A percentile compares a stretch with the other conserved stretches of the same genome.
Conservation (phyloP, 164 flowering plant genomes). For the Magnolia sinica region DNA sequence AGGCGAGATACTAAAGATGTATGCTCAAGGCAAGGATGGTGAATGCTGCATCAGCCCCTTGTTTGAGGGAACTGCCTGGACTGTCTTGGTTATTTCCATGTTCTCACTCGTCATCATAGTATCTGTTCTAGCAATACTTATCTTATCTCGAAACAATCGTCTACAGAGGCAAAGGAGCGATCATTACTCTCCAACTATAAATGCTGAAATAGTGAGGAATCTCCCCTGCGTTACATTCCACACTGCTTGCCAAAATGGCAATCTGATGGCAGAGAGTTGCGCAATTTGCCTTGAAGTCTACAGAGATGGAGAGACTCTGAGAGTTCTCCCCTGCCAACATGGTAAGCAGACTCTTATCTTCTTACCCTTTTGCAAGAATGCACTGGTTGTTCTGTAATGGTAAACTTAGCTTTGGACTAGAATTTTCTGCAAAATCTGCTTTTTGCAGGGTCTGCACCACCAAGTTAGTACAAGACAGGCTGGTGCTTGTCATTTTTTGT, state of each 20-base stretch:
- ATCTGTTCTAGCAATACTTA: conserved; percentile 30
- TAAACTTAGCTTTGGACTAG: neutral
- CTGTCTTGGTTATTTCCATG: conserved; percentile 48
- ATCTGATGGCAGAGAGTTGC: conserved; percentile 38
- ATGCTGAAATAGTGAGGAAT: conserved; percentile 28
- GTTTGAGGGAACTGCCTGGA: conserved; percentile 37
- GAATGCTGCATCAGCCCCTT: conserved; percentile 49
- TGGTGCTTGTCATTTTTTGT: neutral
- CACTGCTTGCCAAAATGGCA: conserved; percentile 12
- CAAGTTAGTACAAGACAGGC: neutral
- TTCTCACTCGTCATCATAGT: conserved; percentile 44
- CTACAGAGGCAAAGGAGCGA: conserved; percentile 18
- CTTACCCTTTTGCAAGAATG: too few species aligned
- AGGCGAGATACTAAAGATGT: conserved; percentile 41
- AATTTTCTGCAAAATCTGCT: neutral
- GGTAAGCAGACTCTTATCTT: conserved; percentile 30
- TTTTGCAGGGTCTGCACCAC: neutral
- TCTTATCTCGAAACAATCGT: conserved; percentile 32
- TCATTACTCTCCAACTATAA: conserved; percentile 21
- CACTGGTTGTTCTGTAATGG: neutral
- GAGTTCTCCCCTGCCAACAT: conserved; percentile 62
- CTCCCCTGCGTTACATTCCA: conserved; percentile 35
- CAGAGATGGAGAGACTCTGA: conserved; percentile 46
- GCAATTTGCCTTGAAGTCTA: conserved; percentile 70
- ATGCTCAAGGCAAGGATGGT: conserved; percentile 36